These are phyloP conservation scores for Tagetes patula DNA, from an alignment of 129 eudicot genomes.

Conservation along the genomic window DNA sequence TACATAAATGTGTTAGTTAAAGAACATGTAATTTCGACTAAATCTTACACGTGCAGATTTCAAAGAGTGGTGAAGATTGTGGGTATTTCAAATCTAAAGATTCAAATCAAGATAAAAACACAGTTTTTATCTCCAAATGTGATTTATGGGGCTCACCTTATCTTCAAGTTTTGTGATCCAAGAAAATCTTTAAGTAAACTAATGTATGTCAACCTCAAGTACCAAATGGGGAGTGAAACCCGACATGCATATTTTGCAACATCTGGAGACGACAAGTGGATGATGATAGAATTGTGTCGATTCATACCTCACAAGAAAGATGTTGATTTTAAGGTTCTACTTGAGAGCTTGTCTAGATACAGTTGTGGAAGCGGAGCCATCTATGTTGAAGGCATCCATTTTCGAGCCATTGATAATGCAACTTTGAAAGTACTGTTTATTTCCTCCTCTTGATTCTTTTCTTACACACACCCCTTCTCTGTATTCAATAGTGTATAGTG, in stretches of 20 bases:
- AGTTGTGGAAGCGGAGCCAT: not conserved
- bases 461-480: too few relatives aligned
- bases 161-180: constrained; percentile 9
- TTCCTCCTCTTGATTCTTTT: not conserved
- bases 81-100: constrained; percentile 1
- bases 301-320: not conserved
- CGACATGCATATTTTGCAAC: constrained; percentile 7
- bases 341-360: not conserved
- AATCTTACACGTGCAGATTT: too few relatives aligned
- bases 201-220: constrained; percentile 2
- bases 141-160: not conserved
- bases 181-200: not conserved
- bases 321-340: not conserved
- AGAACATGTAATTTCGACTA: too few relatives aligned
- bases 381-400: constrained; percentile 3
- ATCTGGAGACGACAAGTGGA: not conserved
- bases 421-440: not conserved
- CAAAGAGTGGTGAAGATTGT: not conserved
- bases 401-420: not conserved
- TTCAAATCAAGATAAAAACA: not conserved
- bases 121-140: constrained; percentile 3
- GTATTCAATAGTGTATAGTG: too few relatives aligned
- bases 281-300: not conserved
- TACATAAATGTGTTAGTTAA: too few relatives aligned
- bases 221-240: constrained; percentile 3